Conservation (phyloP, 805 yeast species). For the Sugiyamaella qingdaonensis region DNA sequence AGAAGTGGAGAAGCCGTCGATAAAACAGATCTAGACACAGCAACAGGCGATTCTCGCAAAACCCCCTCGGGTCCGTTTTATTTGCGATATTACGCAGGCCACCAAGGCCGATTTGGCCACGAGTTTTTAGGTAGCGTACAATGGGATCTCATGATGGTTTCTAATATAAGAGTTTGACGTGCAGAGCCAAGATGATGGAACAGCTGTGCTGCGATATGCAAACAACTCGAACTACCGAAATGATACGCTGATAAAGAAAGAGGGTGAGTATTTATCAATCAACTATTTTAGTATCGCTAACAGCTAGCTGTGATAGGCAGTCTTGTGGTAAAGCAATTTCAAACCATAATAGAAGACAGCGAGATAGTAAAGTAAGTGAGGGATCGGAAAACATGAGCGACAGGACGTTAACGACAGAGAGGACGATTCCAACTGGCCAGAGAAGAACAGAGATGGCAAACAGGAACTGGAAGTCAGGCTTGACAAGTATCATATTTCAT, state of each 20-base stretch:
- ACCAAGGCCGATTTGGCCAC: conserved; percentile 43
- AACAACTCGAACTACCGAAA: conserved; percentile 45
- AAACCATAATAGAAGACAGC: conserved; percentile 35
- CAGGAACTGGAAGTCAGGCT: conserved; percentile 40
- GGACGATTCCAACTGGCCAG: conserved; percentile 41
- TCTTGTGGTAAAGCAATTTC: conserved; percentile 35
- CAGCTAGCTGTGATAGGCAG: conserved; percentile 33
- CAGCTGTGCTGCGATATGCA: conserved; percentile 38
- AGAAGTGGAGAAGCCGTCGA: not conserved
- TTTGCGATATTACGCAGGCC: conserved; percentile 43
- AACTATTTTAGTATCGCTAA: not conserved
- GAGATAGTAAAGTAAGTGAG: conserved; percentile 35
- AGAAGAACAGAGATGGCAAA: conserved; percentile 37
- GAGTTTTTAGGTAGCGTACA: conserved; percentile 38
- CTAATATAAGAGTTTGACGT: conserved; percentile 33
- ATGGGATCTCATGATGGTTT: not conserved
- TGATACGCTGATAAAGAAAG: conserved; percentile 40
- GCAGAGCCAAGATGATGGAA: conserved; percentile 29
- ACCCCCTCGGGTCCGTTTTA: conserved; percentile 32
- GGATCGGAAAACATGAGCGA: not conserved
- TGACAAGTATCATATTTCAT: conserved; percentile 34
- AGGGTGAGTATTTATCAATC: conserved; percentile 22
- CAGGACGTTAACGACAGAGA: conserved; percentile 27
- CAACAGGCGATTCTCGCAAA: not conserved
- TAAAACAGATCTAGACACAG: not conserved